Base-by-base conservation (phyloP, 2,329 filamentous ascomycete species). In the Stenocarpella maydis region DNA sequence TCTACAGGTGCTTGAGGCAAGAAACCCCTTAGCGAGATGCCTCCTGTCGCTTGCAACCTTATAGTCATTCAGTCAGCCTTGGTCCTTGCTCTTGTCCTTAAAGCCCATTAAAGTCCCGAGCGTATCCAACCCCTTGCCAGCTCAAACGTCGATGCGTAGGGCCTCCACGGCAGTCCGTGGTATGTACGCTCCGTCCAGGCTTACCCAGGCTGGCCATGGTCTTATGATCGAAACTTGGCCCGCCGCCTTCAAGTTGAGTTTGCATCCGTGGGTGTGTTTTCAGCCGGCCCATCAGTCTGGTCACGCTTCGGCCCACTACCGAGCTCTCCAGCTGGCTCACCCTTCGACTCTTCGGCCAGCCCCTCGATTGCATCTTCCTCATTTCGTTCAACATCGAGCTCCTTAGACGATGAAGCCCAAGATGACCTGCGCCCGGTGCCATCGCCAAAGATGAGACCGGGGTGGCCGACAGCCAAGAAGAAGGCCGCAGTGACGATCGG, bases 381-480 rank as follows among this genome's bases (percentile, higher is more conserved):
- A 37, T 41, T 58, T 39, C 37, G 34, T 21, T 58, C 53, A 21
- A 37, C 52, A 41, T 63, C 26, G 19, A 49, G 28, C n/a, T 58
- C 28, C 52, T 67, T 67, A 67, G 52, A 21, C 21, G 41, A 50
- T 5, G 52, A 39, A 3, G 10, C 31, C 10, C 50, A 9, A 24
- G 65, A 31, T 9, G 65, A 67, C 43, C 65, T 58, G 17, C 45
- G 21, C 28, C 24, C 6, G 21, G 14, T 21, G 37, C 43, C 52
- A 41, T 26, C 17, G 15, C 39, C 26, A 41, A 69, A 71, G 9
- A 72, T 52, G 19, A 71, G 47, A 9, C 65, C 69, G 14, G 71
- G 71, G 31, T 71, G 71, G n/a, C 71, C 71, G 19, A 71, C 31
- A 21, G 37, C 37, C 21, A 72, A 65, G 15, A 63, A 34, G 37